Evolutionary conservation across 2,329 filamentous ascomycete genomes (phyloP).

Genomic region (Uncinocarpus reesii): DNA sequence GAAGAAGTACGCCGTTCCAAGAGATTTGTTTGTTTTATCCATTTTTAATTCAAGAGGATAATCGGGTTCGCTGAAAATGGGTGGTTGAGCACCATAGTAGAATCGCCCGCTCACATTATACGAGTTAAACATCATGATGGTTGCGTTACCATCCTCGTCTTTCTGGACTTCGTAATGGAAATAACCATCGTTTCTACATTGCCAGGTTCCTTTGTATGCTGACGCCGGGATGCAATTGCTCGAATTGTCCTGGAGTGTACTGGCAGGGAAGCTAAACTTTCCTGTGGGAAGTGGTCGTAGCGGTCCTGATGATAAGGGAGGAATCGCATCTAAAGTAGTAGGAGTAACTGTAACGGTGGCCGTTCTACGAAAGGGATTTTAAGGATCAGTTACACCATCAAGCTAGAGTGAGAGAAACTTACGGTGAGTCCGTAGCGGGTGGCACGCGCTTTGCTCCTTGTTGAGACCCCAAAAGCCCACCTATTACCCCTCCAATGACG

Average conservation of each 20-base stretch:
- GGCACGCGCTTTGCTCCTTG: slow-evolving; percentile 22
- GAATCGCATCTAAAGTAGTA: slow-evolving; percentile 40
- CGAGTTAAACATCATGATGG: slow-evolving; percentile 33
- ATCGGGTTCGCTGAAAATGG: slow-evolving; percentile 35
- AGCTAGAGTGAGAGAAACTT: slow-evolving; percentile 1
- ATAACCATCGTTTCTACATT: slow-evolving; percentile 35
- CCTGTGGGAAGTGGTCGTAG: slow-evolving; percentile 43
- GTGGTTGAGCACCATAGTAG: slow-evolving; percentile 54
- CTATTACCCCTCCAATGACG: slow-evolving; percentile 45
- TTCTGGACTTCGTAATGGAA: slow-evolving; percentile 18
- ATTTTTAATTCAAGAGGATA: slow-evolving; percentile 45
- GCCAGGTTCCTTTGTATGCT: slow-evolving; percentile 42
- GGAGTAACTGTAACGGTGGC: slow-evolving; percentile 37
- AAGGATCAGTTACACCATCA: not conserved
- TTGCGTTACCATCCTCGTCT: slow-evolving; percentile 21
- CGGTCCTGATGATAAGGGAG: slow-evolving; percentile 40
- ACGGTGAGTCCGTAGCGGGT: slow-evolving; percentile 7
- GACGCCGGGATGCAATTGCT: slow-evolving; percentile 41
- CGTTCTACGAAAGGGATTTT: slow-evolving; percentile 10
- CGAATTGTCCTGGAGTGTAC: slow-evolving; percentile 38
- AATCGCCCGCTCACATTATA: slow-evolving; percentile 34
- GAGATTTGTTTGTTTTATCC: slow-evolving; percentile 46
- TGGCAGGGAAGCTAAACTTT: slow-evolving; percentile 40
- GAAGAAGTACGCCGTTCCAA: slow-evolving; percentile 56
- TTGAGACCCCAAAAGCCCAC: slow-evolving; percentile 42